Base-by-base conservation (phyloP, 1,284 basidiomycete genomes). In the Ustilago lituana region DNA sequence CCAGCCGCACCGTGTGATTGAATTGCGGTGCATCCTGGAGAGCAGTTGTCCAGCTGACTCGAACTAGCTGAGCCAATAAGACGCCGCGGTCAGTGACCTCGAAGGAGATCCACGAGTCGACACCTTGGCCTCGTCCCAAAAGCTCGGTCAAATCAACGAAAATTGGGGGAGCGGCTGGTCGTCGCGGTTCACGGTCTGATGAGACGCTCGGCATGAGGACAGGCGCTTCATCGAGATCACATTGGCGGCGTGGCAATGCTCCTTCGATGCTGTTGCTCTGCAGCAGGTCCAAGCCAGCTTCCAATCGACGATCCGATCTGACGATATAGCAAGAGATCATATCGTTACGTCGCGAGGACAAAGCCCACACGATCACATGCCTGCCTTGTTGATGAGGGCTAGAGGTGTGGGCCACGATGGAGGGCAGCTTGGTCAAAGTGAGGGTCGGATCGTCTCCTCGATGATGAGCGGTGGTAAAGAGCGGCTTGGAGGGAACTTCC, bases 371-470 rank as follows among this genome's bases (percentile, higher is more conserved):
- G 29, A 24, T 35, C 7, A 14, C 2, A 4, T 33, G 7, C 12
- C n/a, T 12, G 2, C 43, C 15, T 14, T 27, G 12, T 5, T 11
- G 20, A 14, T 22, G 4, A 7, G 31, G 31, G 26, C 19, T 24
- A n/a, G 32, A 3, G 19, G 20, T 4, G n/a, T 22, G n/a, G 17
- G 15, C 7, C 14, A 15, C 26, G 8, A 9, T 11, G 10, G n/a
- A 17, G 15, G 51, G 51, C 17, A 57, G 37, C 15, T 39, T 10
- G 12, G 38, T 37, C 0, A 69, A 15, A 3, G 12, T 19, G 15
- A 69, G 52, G 8, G 66, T 60, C 12, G 60, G 48, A n/a, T 69
- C 66, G 33, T 64, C 56, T n/a, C 60, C 66, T n/a, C 66, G 66
- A 41, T 64, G 45, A 29, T 69, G 66, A 3, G 50, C 38, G n/a